Evolutionary conservation across 2,329 filamentous ascomycete genomes (phyloP), one percentile per base, ranked within the genome.

Genomic region (Trichoderma pleuroti): DNA sequence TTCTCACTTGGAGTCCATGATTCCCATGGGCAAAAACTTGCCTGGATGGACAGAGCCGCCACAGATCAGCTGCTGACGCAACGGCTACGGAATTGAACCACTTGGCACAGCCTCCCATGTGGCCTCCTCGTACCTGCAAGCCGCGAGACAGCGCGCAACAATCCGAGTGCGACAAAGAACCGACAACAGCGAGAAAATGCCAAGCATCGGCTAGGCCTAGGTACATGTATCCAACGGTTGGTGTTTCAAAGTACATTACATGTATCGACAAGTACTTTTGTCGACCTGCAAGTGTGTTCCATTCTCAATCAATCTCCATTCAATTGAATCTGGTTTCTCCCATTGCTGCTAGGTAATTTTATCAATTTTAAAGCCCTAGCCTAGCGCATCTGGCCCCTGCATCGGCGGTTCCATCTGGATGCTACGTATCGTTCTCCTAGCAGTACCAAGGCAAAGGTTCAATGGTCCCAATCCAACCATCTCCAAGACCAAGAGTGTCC

Each of bases 41-140:
- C n/a, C 36, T 39, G 16, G 36, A 57, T 21, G 10, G 24, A 32
- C 12, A 34, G 30, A 59, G 16, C 64, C 64, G 64, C 64, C 64
- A 59, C 65, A 60, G 65, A 68, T 68, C 65, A 67, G 64, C 65
- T 18, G 65, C 65, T 68, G 65, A 68, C 65, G 65, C 65, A 59
- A 66, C 24, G 46, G 46, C 63, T 28, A 36, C 42, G 46, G 32
- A 66, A 24, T 39, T 42, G 8, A 28, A 18, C 11, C 14, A 6
- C 21, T n/a, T 24, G 54, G 9, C 65, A 68, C 65, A 49, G 65
- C 65, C 65, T 60, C 65, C 21, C 28, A 21, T 59, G 54, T 59
- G 36, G 64, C 64, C 60, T n/a, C 32, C 54, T 59, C 54, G 36
- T 46, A 68, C 26, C 26, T 42, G 64, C 63, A 46, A 46, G 46